phyloP scores from a whole-genome alignment of 805 yeast species.

The Hanseniaspora thailandica region DNA sequence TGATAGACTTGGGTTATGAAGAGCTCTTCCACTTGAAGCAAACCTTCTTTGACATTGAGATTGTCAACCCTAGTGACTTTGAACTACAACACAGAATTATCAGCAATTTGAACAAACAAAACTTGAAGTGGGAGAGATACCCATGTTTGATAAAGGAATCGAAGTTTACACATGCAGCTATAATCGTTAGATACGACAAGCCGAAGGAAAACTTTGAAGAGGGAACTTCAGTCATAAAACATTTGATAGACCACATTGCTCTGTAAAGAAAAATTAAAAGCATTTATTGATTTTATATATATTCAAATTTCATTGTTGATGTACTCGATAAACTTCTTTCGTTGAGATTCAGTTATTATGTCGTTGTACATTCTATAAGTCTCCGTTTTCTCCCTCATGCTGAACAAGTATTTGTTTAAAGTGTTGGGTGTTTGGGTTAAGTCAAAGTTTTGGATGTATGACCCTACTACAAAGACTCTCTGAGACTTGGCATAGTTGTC shows the following conservation, averaged over 20 bases:
- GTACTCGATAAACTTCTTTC: not conserved
- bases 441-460: not conserved
- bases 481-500: not conserved
- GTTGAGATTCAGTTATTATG: not conserved
- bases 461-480: not conserved
- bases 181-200: slow-evolving; percentile 53
- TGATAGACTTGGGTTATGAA: slow-evolving; percentile 21
- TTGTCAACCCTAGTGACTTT: slow-evolving; percentile 23
- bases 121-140: slow-evolving; percentile 53
- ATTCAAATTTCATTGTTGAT: not conserved
- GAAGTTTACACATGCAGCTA: slow-evolving; percentile 67
- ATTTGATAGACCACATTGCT: slow-evolving; percentile 28
- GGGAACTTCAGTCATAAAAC: slow-evolving; percentile 56
- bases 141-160: slow-evolving; percentile 60
- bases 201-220: slow-evolving; percentile 43
- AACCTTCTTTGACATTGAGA: slow-evolving; percentile 26
- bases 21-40: slow-evolving; percentile 18
- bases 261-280: not conserved
- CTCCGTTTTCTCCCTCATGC: not conserved
- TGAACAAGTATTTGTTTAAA: not conserved
- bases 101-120: slow-evolving; percentile 38
- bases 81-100: slow-evolving; percentile 41
- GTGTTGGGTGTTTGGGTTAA: not conserved
- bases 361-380: not conserved
- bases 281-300: not conserved